These are phyloP conservation scores for Gossypium gossypioides DNA, from an alignment of 441 rosid species.

Conservation along the genomic window DNA sequence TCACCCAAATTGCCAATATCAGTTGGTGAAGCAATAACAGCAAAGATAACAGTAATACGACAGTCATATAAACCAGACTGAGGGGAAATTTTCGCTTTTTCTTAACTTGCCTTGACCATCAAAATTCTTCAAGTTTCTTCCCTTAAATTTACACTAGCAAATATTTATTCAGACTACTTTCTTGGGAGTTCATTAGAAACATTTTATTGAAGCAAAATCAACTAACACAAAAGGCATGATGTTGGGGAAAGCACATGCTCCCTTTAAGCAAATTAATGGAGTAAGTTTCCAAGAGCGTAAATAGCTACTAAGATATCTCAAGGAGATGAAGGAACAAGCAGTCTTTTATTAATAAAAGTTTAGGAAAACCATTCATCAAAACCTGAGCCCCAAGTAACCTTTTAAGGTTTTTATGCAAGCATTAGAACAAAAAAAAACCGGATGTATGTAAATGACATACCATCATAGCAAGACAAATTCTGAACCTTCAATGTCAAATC, in stretches of 20 bases:
- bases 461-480: slow-evolving; percentile 5
- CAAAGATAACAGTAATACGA: not conserved
- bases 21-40: slow-evolving; percentile 9
- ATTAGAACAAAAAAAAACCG: not conserved
- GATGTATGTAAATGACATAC: slow-evolving; percentile 1
- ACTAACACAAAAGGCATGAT: not conserved
- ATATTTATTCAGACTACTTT: not conserved
- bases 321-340: not conserved
- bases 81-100: not conserved
- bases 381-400: slow-evolving; percentile 2
- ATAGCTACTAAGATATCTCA: not conserved
- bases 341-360: slow-evolving; percentile 4
- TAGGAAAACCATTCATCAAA: slow-evolving; percentile 10
- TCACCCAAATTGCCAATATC: slow-evolving; percentile 11
- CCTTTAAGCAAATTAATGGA: not conserved
- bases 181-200: slow-evolving; percentile 1
- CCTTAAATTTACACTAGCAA: not conserved
- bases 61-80: slow-evolving; percentile 8
- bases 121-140: not conserved
- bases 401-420: not conserved
- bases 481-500: slow-evolving; percentile 9
- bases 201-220: slow-evolving; percentile 1
- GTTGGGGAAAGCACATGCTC: slow-evolving; percentile 5
- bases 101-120: slow-evolving; percentile 5
- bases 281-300: not conserved